Evolutionary conservation across 2,329 filamentous ascomycete genomes (phyloP), one percentile per base, ranked within the genome.

Genomic region (Dichotomopilus funicola): DNA sequence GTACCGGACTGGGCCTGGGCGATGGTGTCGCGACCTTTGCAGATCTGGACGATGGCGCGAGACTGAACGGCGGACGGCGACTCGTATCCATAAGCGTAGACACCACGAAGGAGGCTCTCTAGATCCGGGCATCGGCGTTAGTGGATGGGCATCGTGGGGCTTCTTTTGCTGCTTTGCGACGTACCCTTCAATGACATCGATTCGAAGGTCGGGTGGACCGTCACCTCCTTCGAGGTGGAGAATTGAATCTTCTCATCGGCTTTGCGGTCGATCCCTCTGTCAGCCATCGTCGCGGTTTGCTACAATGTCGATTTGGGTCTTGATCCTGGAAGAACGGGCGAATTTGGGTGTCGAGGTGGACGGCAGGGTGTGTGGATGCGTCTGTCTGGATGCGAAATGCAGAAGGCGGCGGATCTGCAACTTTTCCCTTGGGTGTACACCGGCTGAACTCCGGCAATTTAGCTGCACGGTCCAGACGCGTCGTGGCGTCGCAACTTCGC

Each of bases 51-150:
- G 68, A 99, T 99, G 52, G 94, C 94, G 69, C 94, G 89, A 63
- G 92, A 96, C 76, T 99, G 94, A 13, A 99, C 92, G 11, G 94
- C 94, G 0, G 94, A 99, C 10, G 94, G 94, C 2, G 94, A 96
- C 72, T 99, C 94, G 75, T 97, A 99, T 62, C 94, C 94, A 66
- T 99, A 99, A 38, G 94, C 94, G 70, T 99, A 99, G 70, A 99
- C 92, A 62, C 94, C 94, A 63, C 94, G 91, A 63, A 99, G 84
- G 38, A 99, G 85, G 68, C 95, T 96, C 73, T 97, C 92, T 83
- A 59, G 35, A 35, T 38, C 6, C 40, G 11, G 19, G 7, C 27
- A 9, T 6, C 8, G 34, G 35, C 19, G 42, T 56, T 27, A 53
- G 50, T 47, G 42, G 35, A 42, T 31, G 8, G 41, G 27, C 35